Base-by-base conservation (phyloP, 2,329 filamentous ascomycete genomes). In the Amauroascus niger region DNA sequence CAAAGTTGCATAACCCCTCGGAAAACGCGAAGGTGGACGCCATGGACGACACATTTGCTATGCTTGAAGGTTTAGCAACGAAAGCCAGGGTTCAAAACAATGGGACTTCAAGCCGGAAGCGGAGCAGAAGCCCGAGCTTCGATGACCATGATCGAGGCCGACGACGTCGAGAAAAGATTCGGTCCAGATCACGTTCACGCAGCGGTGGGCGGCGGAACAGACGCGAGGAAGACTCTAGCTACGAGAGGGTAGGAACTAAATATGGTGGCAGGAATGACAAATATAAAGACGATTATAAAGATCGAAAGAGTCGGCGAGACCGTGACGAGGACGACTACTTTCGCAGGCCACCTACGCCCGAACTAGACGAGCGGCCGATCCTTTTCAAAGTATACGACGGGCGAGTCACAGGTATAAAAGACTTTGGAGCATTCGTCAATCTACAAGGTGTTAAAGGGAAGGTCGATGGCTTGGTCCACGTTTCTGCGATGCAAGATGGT, bases 381-480 rank as follows among this genome's bases (percentile, higher is more conserved):
- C 71, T 94, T 6, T 83, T 84, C 75, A 98, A 98, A 66, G 74
- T 96, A 1, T 98, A 98, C 64, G 80, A 88, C 58, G 93, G 93
- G 1, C 83, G 84, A 63, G 87, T 97, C 13, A 96, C 88, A 0
- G 89, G 90, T 0, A 77, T 98, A 52, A 97, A 96, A 64, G 88
- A 96, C 57, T 98, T 97, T 70, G 93, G 93, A 9, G 89, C 84
- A 0, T 98, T 98, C 69, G 89, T 97, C 55, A 95, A 94, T 61
- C 68, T 98, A n/a, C 80, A 84, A 60, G 86, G 89, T 16, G 85
- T 98, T 1, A 83, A 79, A 62, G 91, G 90, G 45, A 94, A 89
- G 68, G 86, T 94, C 1, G 90, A 96, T 65, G 93, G 93, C 0
- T 75, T 98, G 59, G 91, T 98, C 0, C 93, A 98, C 66, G 83